Conservation (phyloP, 345 rosid species). For the Carallia brachiata region DNA sequence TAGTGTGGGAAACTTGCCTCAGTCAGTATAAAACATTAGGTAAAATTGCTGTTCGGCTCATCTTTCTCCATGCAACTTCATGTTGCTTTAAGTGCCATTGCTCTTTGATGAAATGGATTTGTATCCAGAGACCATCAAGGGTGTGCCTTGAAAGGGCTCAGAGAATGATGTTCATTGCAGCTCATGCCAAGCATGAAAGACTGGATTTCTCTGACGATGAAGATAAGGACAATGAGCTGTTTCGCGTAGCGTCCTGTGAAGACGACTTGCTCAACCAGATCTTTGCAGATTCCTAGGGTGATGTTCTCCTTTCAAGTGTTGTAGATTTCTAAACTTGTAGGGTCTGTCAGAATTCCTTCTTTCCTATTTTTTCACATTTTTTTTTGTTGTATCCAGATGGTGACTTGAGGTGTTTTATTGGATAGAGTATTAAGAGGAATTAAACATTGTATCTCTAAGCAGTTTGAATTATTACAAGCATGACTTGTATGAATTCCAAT, state of each 20-base stretch:
- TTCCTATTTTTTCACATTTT: constrained; percentile 14
- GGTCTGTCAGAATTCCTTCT: constrained; percentile 35
- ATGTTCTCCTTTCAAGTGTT: constrained; percentile 38
- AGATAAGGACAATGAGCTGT: constrained; percentile 49
- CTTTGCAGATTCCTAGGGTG: constrained; percentile 43
- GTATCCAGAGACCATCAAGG: constrained; percentile 38
- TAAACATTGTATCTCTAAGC: constrained; percentile 22
- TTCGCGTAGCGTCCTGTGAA: constrained; percentile 32
- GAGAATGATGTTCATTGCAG: constrained; percentile 55
- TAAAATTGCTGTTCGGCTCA: constrained; percentile 51
- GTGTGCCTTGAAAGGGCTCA: constrained; percentile 48
- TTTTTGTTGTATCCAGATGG: constrained; percentile 26
- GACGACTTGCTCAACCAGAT: constrained; percentile 49
- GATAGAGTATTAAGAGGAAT: constrained; percentile 19
- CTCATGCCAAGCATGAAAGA: constrained; percentile 51
- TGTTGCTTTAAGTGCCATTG: constrained; percentile 48
- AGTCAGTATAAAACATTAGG: constrained; percentile 52
- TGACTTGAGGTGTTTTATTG: constrained; percentile 25
- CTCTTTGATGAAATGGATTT: constrained; percentile 44
- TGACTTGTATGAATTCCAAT: constrained; percentile 2
- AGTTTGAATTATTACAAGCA: constrained; percentile 4
- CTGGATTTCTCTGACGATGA: constrained; percentile 47
- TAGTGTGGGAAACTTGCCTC: constrained; percentile 65
- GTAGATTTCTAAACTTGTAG: constrained; percentile 32
- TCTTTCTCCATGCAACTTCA: constrained; percentile 55